These are phyloP conservation scores for Sporisorium sorghi DNA, from an alignment of 1,284 basidiomycete species.

Conservation along the genomic window DNA sequence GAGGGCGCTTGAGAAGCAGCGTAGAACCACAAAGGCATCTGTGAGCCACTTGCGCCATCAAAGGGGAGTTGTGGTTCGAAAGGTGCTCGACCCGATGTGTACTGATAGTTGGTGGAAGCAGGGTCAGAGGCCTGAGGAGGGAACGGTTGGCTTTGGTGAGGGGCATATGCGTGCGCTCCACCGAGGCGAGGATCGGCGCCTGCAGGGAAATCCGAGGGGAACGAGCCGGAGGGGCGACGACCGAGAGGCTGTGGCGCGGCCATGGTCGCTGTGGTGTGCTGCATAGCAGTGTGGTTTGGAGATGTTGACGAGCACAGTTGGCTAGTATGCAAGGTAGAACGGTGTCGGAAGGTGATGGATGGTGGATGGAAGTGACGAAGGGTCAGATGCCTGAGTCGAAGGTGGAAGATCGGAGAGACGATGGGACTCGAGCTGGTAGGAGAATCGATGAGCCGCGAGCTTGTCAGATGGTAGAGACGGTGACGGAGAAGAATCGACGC, in stretches of 20 bases:
- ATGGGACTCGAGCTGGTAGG: neutral
- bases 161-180: constrained; percentile 13
- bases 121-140: constrained; percentile 15
- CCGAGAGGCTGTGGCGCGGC: constrained; percentile 22
- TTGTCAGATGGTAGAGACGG: too few relatives aligned
- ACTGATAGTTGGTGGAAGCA: constrained; percentile 28
- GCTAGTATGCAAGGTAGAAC: neutral
- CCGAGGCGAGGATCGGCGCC: constrained; percentile 29
- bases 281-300: constrained; percentile 12
- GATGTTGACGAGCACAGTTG: neutral
- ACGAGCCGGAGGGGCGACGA: constrained; percentile 17
- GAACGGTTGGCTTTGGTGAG: constrained; percentile 10
- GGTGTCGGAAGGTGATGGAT: neutral
- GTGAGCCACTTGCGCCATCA: constrained; percentile 15
- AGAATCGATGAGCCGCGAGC: neutral
- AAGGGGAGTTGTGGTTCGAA: constrained; percentile 24
- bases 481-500: neutral
- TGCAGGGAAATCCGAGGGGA: constrained; percentile 12
- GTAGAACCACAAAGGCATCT: constrained; percentile 35
- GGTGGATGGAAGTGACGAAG: neutral
- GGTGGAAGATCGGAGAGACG: neutral
- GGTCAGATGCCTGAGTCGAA: neutral
- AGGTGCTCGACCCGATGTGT: constrained; percentile 19
- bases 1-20: constrained; percentile 8
- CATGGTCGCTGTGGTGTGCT: constrained; percentile 31